Percentiles rank a stretch among this genome's conserved stretches.
These are phyloP conservation scores for Aaosphaeria arxii DNA, from an alignment of 2,329 filamentous ascomycete species.

Conservation along the genomic window DNA sequence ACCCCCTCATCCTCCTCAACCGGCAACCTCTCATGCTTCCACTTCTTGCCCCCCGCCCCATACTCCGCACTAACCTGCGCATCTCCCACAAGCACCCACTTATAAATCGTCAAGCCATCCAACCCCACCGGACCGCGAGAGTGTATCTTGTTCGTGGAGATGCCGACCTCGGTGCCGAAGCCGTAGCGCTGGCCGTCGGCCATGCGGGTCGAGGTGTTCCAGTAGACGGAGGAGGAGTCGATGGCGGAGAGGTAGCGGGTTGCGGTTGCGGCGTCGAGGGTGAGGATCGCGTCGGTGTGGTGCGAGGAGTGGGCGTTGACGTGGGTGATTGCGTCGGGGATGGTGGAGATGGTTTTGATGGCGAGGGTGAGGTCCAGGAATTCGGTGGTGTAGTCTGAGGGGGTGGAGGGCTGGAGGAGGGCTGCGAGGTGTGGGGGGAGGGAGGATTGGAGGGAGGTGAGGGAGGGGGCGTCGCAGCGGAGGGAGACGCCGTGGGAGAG, in stretches of 20 bases:
- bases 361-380: conserved; percentile 83
- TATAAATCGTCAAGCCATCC: conserved; percentile 95
- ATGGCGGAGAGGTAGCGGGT: conserved; percentile 80
- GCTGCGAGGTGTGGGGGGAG: conserved; percentile 42
- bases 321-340: conserved; percentile 75
- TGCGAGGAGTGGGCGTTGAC: conserved; percentile 91
- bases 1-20: conserved; percentile 17
- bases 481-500: conserved; percentile 75
- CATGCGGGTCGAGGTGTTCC: conserved; percentile 93
- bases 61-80: conserved; percentile 83
- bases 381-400: conserved; percentile 80
- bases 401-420: conserved; percentile 62
- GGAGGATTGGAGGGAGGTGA: conserved; percentile 56
- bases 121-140: conserved; percentile 88
- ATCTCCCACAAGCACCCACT: conserved; percentile 82
- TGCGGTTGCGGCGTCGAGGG: conserved; percentile 63
- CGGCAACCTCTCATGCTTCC: conserved; percentile 54
- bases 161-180: conserved; percentile 96
- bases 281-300: conserved; percentile 91
- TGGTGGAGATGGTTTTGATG: conserved; percentile 66
- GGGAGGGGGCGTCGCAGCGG: conserved; percentile 71
- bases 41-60: conserved; percentile 52
- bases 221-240: conserved; percentile 91
- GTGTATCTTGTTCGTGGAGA: conserved; percentile 98
- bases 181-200: conserved; percentile 96